Evolutionary conservation across 2,329 filamentous ascomycete species (phyloP).

Genomic region (Pseudovirgaria hyperparasitica): DNA sequence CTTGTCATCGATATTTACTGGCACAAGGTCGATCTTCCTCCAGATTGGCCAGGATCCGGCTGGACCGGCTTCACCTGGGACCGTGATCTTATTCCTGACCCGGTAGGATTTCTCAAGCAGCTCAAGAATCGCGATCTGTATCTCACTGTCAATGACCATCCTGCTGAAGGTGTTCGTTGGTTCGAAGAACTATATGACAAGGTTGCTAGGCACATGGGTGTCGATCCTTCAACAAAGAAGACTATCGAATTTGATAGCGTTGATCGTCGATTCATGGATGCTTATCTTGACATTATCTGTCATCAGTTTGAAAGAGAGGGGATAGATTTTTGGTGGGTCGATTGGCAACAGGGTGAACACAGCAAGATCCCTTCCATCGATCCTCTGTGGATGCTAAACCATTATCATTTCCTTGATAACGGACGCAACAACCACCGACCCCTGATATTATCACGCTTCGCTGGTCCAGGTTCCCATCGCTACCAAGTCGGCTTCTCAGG

Average conservation of each 20-base stretch:
- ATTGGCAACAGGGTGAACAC: slow-evolving; percentile 51
- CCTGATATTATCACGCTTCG: slow-evolving; percentile 49
- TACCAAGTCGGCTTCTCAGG: slow-evolving; percentile 55
- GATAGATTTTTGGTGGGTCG: slow-evolving; percentile 54
- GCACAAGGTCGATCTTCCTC: slow-evolving; percentile 39
- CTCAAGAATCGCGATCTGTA: slow-evolving; percentile 41
- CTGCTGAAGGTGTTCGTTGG: slow-evolving; percentile 43
- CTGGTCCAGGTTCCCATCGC: slow-evolving; percentile 48
- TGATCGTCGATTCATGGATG: slow-evolving; percentile 41
- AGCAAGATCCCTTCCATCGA: slow-evolving; percentile 46
- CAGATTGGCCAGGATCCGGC: slow-evolving; percentile 28
- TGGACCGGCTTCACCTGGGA: slow-evolving; percentile 55
- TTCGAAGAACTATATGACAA: slow-evolving; percentile 45
- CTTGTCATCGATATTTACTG: slow-evolving; percentile 56
- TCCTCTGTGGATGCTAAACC: slow-evolving; percentile 52
- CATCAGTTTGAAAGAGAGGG: slow-evolving; percentile 42
- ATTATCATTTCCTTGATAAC: slow-evolving; percentile 49
- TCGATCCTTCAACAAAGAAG: slow-evolving; percentile 36
- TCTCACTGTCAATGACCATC: slow-evolving; percentile 49
- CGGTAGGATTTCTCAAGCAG: slow-evolving; percentile 36
- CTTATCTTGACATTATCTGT: slow-evolving; percentile 46
- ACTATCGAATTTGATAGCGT: slow-evolving; percentile 46
- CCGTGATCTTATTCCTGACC: slow-evolving; percentile 43
- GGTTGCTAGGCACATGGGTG: slow-evolving; percentile 39
- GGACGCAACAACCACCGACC: slow-evolving; percentile 29